phyloP scores from a whole-genome alignment of 257 asterid genomes.

The Primulina tabacum region DNA sequence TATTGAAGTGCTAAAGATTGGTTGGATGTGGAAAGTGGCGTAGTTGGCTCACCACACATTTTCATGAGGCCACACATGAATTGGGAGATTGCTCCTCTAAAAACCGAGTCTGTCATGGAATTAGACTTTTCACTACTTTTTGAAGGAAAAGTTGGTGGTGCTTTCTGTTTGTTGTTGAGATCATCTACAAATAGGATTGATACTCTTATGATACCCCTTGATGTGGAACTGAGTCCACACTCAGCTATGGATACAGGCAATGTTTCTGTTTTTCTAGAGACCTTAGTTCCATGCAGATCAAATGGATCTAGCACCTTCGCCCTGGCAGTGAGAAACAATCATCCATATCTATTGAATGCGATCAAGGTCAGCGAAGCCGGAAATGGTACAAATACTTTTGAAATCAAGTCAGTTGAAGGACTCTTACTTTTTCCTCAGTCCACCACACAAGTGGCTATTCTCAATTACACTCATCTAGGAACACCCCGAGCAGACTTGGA shows the following conservation, averaged over 20 bases:
- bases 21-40: conserved; percentile 46
- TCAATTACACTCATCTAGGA: conserved; percentile 32
- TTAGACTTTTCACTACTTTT: conserved; percentile 54
- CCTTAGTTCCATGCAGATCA: conserved; percentile 38
- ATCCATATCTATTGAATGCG: conserved; percentile 44
- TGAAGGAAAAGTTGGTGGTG: conserved; percentile 56
- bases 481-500: conserved; percentile 29
- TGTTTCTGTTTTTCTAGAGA: conserved; percentile 45
- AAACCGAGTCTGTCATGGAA: conserved; percentile 55
- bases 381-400: conserved; percentile 35
- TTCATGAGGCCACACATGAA: conserved; percentile 58
- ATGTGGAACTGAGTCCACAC: conserved; percentile 46
- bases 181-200: conserved; percentile 49
- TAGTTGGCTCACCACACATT: conserved; percentile 38
- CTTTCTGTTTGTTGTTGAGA: conserved; percentile 57
- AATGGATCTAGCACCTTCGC: conserved; percentile 38
- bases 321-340: conserved; percentile 52
- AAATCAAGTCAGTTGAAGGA: conserved; percentile 54
- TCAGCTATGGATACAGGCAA: conserved; percentile 29
- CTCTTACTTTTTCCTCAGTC: conserved; percentile 65
- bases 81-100: conserved; percentile 72
- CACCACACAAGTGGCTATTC: conserved; percentile 61
- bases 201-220: conserved; percentile 72
- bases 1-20: conserved; percentile 37
- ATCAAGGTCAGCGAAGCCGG: conserved; percentile 49